phyloP scores from a whole-genome alignment of 2,329 filamentous ascomycete species.

The Phialocephala subalpina region DNA sequence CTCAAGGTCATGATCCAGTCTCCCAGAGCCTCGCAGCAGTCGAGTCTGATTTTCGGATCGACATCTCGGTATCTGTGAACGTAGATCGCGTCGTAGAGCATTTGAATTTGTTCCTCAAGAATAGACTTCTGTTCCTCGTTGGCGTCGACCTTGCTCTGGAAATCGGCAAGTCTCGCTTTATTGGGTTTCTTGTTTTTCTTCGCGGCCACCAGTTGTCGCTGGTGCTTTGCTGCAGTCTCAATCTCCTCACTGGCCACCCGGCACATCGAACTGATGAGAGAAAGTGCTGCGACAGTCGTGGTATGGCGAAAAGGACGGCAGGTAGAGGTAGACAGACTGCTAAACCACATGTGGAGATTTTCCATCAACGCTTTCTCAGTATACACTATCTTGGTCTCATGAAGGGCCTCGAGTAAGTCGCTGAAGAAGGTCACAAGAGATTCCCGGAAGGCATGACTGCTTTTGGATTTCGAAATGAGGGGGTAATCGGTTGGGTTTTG shows the following conservation, averaged over 20 bases:
- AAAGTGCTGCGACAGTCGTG: slow-evolving; percentile 82
- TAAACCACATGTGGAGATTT: slow-evolving; percentile 89
- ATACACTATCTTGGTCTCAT: slow-evolving; percentile 84
- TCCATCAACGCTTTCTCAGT: slow-evolving; percentile 76
- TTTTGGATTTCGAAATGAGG: slow-evolving; percentile 82
- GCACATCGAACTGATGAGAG: slow-evolving; percentile 81
- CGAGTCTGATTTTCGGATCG: slow-evolving; percentile 85
- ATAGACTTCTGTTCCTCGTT: slow-evolving; percentile 56
- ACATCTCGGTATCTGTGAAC: slow-evolving; percentile 96
- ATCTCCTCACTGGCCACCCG: slow-evolving; percentile 75
- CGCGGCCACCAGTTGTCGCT: slow-evolving; percentile 81
- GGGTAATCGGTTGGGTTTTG: slow-evolving; percentile 90
- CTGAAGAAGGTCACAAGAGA: slow-evolving; percentile 82
- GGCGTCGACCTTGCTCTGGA: slow-evolving; percentile 73
- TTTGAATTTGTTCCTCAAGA: slow-evolving; percentile 74
- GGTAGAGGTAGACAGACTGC: slow-evolving; percentile 86
- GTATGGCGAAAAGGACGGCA: slow-evolving; percentile 94
- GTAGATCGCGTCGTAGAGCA: slow-evolving; percentile 92
- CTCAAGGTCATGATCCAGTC: slow-evolving; percentile 88
- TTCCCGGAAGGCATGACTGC: slow-evolving; percentile 79
- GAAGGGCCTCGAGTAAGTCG: slow-evolving; percentile 77
- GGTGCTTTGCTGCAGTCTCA: slow-evolving; percentile 75
- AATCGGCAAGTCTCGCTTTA: slow-evolving; percentile 77
- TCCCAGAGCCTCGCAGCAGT: slow-evolving; percentile 87
- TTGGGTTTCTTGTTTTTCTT: slow-evolving; percentile 77